These are phyloP conservation scores for Citrullus mucosospermus DNA, from an alignment of 306 rosid genomes.

Conservation along the genomic window DNA sequence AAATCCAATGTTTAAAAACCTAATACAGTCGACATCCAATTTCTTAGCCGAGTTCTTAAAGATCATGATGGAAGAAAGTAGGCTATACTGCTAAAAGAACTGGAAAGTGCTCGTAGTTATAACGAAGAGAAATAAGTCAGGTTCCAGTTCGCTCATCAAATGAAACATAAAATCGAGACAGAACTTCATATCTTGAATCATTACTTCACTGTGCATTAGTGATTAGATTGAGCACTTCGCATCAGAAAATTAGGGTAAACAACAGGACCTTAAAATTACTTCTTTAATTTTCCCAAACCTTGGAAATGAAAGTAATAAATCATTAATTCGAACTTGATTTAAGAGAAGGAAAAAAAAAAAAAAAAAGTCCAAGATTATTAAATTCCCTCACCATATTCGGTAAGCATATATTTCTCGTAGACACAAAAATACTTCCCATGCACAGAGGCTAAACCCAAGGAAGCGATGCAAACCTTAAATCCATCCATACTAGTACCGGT, in stretches of 20 bases:
- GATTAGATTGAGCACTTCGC: not conserved
- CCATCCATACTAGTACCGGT: not conserved
- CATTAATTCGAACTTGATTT: not conserved
- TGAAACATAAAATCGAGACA: not conserved
- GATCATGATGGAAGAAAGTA: not conserved
- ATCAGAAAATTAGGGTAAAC: not conserved
- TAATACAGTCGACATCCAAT: not conserved
- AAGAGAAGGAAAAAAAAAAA: too few relatives aligned
- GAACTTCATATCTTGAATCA: not conserved
- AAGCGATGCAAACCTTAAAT: not conserved
- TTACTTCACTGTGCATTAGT: not conserved
- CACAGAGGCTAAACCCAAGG: not conserved
- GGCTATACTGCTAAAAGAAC: not conserved
- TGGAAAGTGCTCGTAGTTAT: not conserved
- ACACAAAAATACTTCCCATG: not conserved
- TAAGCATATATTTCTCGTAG: not conserved
- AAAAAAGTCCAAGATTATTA: not conserved
- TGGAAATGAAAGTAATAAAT: not conserved
- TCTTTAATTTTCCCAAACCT: not conserved
- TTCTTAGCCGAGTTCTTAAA: not conserved
- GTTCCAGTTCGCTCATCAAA: not conserved
- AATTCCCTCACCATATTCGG: not conserved
- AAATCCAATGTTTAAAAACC: not conserved
- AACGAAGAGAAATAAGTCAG: not conserved
- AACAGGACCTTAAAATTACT: not conserved